Evolutionary conservation across 2,329 filamentous ascomycete genomes (phyloP).

Genomic region (Penicillium vulpinum): DNA sequence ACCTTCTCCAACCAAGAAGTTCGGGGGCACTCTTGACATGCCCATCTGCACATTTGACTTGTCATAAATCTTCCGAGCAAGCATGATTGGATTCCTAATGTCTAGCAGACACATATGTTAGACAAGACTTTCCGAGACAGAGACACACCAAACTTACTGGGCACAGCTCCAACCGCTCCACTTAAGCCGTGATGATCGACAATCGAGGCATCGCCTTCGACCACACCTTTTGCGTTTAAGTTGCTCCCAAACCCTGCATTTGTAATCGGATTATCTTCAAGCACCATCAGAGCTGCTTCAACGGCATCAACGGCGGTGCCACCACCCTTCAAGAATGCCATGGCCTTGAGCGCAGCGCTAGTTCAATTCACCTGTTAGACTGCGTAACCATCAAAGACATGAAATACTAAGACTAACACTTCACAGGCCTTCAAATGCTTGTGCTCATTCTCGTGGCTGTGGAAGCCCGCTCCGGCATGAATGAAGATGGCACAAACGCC

Average conservation of each 20-base stretch:
- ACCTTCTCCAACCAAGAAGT: conserved; percentile 82
- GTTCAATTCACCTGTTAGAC: conserved; percentile 2
- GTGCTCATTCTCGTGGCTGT: conserved; percentile 81
- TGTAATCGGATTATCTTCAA: conserved; percentile 94
- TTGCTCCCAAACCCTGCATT: conserved; percentile 98
- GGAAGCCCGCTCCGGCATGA: conserved; percentile 92
- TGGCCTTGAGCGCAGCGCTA: conserved; percentile 80
- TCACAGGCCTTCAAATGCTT: conserved; percentile 83
- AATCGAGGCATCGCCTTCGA: conserved; percentile 92
- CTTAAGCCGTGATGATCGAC: conserved; percentile 89
- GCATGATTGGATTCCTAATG: conserved; percentile 85
- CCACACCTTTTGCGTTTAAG: conserved; percentile 80
- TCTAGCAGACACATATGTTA: conserved; percentile 20
- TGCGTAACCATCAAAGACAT: background rate
- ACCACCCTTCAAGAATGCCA: conserved; percentile 76
- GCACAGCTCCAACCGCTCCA: conserved; percentile 87
- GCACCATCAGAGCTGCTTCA: conserved; percentile 79
- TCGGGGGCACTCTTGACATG: conserved; percentile 85
- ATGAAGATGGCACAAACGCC: conserved; percentile 80
- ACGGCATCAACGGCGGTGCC: conserved; percentile 83
- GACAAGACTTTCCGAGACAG: background rate
- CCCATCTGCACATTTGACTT: conserved; percentile 74
- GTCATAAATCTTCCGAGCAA: conserved; percentile 81
- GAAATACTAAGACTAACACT: conserved; percentile 62
- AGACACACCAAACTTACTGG: conserved; percentile 61